Base-by-base conservation (phyloP, 345 rosid species). In the Camelina neglecta region DNA sequence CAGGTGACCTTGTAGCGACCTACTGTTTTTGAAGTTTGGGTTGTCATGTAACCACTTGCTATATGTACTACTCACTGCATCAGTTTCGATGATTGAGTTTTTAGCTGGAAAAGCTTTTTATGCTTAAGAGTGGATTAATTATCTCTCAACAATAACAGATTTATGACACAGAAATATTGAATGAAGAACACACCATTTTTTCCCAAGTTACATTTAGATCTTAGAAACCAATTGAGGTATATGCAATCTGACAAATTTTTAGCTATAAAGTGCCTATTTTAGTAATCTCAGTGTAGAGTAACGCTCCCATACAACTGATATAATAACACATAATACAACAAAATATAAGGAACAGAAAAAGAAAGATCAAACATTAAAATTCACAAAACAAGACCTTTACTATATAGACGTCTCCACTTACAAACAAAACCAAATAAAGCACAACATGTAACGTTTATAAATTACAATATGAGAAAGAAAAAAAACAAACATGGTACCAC, bases 381-480 rank as follows among this genome's bases (percentile, higher is more conserved):
- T 39, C 12, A 39, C 69, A 16, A 33, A 69, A 60, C 69, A 50
- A 36, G 42, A 59, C 53, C 7, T 66, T 50, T 42, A 15, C 39
- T 11, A 75, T 41, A 31, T 60, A 75, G 16, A 53, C 70, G 44
- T 31, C 0, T 44, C 65, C 64, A 76, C 72, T 57, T 58, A 44
- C 62, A 65, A 20, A 74, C 31, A 63, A 33, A 3, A 2, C 23
- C 33, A 62, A 35, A 36, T 21, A 36, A 65, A 64, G 60, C 20
- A 64, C 72, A 49, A 38, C 72, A 45, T 26, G 20, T n/a, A 45
- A 77, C 49, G 64, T 42, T 75, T 33, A 60, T 69, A 67, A 56
- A 41, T 12, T 44, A 35, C 48, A 57, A 31, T 11, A 53, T 35
- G 36, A 41, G 18, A 35, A 3, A 6, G 13, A 15, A 20, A 31